A percentile compares a stretch with the other conserved stretches of the same genome.
phyloP scores from a whole-genome alignment of 306 rosid species.

The Corylus avellana region DNA sequence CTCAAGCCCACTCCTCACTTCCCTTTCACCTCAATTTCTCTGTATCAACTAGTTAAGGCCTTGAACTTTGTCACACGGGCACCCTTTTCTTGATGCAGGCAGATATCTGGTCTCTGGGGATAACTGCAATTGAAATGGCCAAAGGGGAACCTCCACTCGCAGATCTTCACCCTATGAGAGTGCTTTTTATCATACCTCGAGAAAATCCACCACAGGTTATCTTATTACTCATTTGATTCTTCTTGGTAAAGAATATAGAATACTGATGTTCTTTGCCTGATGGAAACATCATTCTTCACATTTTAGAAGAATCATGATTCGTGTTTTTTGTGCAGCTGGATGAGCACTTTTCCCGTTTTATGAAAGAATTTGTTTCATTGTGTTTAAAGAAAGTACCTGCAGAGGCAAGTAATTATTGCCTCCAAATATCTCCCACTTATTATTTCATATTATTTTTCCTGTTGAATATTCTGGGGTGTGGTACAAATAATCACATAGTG shows the following conservation, averaged over 20 bases:
- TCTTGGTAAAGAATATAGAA: conserved; percentile 12
- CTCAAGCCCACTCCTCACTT: conserved; percentile 11
- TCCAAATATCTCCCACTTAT: neutral
- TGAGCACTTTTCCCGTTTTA: conserved; percentile 94
- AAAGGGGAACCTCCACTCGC: conserved; percentile 99
- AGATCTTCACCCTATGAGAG: conserved; percentile 99
- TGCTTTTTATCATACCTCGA: conserved; percentile 95
- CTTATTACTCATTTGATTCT: conserved; percentile 1
- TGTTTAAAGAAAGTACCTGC: conserved; percentile 95
- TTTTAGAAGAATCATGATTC: conserved; percentile 25
- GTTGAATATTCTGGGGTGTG: conserved; percentile 8
- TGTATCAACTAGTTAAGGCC: conserved; percentile 18
- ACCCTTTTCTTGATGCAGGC: conserved; percentile 68
- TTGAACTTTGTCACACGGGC: conserved; percentile 26
- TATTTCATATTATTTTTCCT: conserved; percentile 20
- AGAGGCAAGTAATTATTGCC: conserved; percentile 61
- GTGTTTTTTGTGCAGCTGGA: conserved; percentile 70
- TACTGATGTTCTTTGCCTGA: conserved; percentile 6
- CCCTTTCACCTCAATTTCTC: conserved; percentile 13
- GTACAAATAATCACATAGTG: neutral
- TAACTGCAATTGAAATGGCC: conserved; percentile 98
- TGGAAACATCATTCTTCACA: conserved; percentile 18
- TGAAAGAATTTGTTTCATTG: conserved; percentile 91
- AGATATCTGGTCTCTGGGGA: conserved; percentile 98
- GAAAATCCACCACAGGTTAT: conserved; percentile 98